Evolutionary conservation across 2,329 filamentous ascomycete genomes (phyloP).

Genomic region (Fusarium sp.): DNA sequence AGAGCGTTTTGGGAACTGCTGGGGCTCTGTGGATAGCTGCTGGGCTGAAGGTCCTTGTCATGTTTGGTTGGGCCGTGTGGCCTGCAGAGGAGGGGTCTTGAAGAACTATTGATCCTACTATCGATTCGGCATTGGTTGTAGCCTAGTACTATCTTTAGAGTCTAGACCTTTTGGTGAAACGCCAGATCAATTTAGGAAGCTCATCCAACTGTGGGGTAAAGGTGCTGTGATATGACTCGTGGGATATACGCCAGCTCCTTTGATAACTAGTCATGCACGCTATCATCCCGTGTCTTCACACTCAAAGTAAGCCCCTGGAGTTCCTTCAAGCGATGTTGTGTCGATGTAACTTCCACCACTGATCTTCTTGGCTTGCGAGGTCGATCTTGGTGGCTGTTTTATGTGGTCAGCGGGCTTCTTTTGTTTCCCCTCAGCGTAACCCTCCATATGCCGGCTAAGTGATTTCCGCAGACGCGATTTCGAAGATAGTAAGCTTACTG

Average conservation of each 20-base stretch:
- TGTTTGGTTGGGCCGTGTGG: constrained; percentile 71
- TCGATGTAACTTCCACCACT: background rate
- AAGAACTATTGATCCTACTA: background rate
- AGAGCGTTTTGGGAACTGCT: constrained; percentile 59
- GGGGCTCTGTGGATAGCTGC: constrained; percentile 71
- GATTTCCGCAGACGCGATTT: background rate
- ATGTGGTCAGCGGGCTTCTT: constrained; percentile 2
- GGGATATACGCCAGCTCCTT: background rate
- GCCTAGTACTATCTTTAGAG: background rate
- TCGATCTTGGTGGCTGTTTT: background rate
- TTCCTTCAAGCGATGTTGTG: background rate
- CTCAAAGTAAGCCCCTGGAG: background rate
- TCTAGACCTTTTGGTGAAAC: background rate
- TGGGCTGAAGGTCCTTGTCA: constrained; percentile 65
- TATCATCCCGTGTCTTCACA: background rate
- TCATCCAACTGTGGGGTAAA: background rate
- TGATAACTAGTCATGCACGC: background rate
- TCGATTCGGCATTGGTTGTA: background rate
- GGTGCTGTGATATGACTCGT: background rate
- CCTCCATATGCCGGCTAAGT: constrained; percentile 4
- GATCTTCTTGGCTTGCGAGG: background rate
- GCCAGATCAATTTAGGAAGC: constrained; percentile 9
- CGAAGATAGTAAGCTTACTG: constrained; percentile 15
- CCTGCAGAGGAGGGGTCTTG: constrained; percentile 54
- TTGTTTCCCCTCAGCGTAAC: background rate